Conservation (phyloP, 257 asterid species). For the Cordia subcordata region DNA sequence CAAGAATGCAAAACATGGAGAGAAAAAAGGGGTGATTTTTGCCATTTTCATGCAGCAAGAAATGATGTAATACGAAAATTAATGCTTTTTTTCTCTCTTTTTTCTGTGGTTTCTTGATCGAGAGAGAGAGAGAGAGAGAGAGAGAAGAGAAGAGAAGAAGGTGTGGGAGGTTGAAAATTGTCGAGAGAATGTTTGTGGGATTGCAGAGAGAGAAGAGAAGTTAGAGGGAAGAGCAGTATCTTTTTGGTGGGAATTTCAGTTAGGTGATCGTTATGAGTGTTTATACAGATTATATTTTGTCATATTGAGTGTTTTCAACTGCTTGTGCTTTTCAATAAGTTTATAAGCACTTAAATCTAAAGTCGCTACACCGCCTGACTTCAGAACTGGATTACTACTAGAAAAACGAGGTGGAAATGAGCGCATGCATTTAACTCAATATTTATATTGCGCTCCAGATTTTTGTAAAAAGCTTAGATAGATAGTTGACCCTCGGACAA, state of each 20-base stretch:
- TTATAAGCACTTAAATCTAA: too few species aligned
- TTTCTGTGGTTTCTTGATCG: constrained; percentile 1
- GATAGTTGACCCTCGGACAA: too few species aligned
- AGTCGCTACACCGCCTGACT: too few species aligned
- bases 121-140: constrained; percentile 6
- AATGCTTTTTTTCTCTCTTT: not conserved
- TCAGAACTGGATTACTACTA: too few species aligned
- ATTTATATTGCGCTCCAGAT: too few species aligned
- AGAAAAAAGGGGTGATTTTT: constrained; percentile 7
- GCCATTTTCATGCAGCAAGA: constrained; percentile 25
- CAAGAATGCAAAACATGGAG: constrained; percentile 23
- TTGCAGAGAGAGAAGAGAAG: not conserved
- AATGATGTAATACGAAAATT: not conserved
- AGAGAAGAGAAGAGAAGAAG: constrained; percentile 2
- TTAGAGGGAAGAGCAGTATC: constrained; percentile 24
- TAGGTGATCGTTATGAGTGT: constrained; percentile 1
- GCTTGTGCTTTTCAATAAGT: too few species aligned
- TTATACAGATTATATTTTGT: too few species aligned
- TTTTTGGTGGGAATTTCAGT: constrained; percentile 75
- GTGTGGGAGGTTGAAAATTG: constrained; percentile 1
- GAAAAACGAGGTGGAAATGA: too few species aligned
- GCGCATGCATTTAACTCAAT: too few species aligned
- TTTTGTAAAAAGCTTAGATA: too few species aligned
- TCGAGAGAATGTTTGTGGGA: not conserved
- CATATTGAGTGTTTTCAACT: too few species aligned